Percentiles rank a stretch among this genome's conserved stretches.
Conservation (phyloP, 2,329 filamentous ascomycete species). For the Sporothrix globosa region DNA sequence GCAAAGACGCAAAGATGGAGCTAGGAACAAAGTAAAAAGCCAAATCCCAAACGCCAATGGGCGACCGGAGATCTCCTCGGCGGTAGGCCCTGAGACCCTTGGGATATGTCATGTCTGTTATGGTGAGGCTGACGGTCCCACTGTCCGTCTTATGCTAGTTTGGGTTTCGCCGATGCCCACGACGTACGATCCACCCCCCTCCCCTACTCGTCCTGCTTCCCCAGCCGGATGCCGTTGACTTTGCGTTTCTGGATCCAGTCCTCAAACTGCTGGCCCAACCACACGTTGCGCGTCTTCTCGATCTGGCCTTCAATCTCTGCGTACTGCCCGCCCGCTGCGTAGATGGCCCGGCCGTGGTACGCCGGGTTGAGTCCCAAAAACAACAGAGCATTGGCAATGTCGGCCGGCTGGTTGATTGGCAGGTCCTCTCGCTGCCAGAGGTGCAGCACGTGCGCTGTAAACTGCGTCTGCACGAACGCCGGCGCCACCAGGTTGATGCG, state of each 20-base stretch:
- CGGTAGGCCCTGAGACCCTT: not conserved
- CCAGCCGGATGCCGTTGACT: slow-evolving; percentile 13
- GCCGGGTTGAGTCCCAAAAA: slow-evolving; percentile 42
- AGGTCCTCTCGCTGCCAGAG: slow-evolving; percentile 50
- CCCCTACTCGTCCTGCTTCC: slow-evolving; percentile 22
- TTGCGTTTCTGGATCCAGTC: slow-evolving; percentile 27
- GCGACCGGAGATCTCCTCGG: not conserved
- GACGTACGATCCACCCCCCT: not conserved
- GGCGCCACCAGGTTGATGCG: slow-evolving; percentile 31
- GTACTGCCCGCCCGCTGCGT: slow-evolving; percentile 38
- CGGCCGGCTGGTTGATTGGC: slow-evolving; percentile 47
- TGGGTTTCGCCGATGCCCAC: slow-evolving; percentile 15
- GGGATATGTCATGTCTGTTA: not conserved
- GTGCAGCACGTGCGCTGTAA: slow-evolving; percentile 49
- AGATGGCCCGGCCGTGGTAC: slow-evolving; percentile 38
- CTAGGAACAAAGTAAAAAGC: not conserved
- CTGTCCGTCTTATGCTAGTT: slow-evolving; percentile 13
- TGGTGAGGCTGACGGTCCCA: not conserved
- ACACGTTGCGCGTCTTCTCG: slow-evolving; percentile 37
- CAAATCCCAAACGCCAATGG: not conserved
- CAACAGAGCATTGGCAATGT: slow-evolving; percentile 49
- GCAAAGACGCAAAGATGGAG: slow-evolving; percentile 15
- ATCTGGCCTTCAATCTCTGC: slow-evolving; percentile 40
- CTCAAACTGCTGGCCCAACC: slow-evolving; percentile 40
- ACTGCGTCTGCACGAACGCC: slow-evolving; percentile 47